phyloP scores from a whole-genome alignment of 1,284 basidiomycete species.

The Vanrija humicola region DNA sequence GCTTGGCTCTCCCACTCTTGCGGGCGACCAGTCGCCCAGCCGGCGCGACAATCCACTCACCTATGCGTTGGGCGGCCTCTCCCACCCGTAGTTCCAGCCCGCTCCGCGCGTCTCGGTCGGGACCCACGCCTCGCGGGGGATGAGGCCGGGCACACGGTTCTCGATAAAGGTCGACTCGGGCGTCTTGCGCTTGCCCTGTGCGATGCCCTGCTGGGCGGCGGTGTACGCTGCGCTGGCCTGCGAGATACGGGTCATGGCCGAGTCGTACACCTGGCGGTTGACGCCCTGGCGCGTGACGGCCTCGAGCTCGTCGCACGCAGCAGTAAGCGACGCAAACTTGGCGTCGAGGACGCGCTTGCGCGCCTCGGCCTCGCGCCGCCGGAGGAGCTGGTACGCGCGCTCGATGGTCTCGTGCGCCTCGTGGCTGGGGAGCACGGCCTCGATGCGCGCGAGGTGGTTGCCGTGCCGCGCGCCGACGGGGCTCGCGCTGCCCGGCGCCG shows the following conservation, averaged over 20 bases:
- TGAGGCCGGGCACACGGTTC: conserved; percentile 71
- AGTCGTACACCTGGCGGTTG: conserved; percentile 56
- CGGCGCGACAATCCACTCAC: too few species aligned
- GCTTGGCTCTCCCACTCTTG: too few species aligned
- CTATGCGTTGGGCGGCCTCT: conserved; percentile 23
- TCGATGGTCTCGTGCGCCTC: conserved; percentile 93
- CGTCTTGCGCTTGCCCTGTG: conserved; percentile 60
- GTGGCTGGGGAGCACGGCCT: conserved; percentile 69
- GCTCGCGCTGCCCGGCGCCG: conserved; percentile 46
- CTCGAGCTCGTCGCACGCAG: conserved; percentile 74
- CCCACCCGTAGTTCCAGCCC: conserved; percentile 48
- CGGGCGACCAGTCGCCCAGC: too few species aligned
- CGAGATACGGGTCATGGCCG: conserved; percentile 65
- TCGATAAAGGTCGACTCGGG: conserved; percentile 64
- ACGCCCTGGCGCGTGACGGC: conserved; percentile 36
- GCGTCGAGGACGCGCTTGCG: conserved; percentile 62
- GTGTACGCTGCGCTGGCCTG: conserved; percentile 44
- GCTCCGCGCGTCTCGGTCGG: conserved; percentile 46
- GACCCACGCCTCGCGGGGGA: conserved; percentile 58
- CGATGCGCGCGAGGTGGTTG: conserved; percentile 65
- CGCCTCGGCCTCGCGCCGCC: conserved; percentile 66
- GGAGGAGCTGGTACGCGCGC: conserved; percentile 81
- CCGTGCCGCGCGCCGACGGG: conserved; percentile 78
- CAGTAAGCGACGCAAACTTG: conserved; percentile 71
- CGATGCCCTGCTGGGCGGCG: conserved; percentile 9